These are phyloP conservation scores for Leccinum fallax DNA, from an alignment of 1,284 basidiomycete genomes.

Conservation along the genomic window DNA sequence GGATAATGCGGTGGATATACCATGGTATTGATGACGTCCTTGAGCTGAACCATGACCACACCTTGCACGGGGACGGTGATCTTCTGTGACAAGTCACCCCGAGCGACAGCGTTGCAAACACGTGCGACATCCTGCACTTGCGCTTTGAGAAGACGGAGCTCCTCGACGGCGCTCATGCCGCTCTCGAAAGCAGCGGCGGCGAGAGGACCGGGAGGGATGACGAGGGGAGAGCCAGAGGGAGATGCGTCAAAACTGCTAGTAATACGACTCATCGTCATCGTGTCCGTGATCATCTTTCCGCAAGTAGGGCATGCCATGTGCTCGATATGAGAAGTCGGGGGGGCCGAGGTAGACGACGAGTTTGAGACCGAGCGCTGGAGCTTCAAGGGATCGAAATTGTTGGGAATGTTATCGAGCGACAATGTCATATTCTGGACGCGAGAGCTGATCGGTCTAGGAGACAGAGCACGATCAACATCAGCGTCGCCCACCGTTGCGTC, in stretches of 20 bases:
- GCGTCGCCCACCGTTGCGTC: conserved; percentile 35
- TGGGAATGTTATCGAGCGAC: conserved; percentile 47
- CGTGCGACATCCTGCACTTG: conserved; percentile 86
- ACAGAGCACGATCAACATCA: conserved; percentile 24
- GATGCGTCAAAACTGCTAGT: conserved; percentile 35
- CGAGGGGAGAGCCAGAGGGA: conserved; percentile 48
- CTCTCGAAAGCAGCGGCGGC: conserved; percentile 60
- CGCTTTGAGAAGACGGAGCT: conserved; percentile 76
- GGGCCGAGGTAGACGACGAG: conserved; percentile 42
- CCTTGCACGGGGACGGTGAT: conserved; percentile 97
- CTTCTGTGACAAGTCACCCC: conserved; percentile 93
- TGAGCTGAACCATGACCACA: conserved; percentile 95
- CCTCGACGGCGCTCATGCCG: conserved; percentile 70
- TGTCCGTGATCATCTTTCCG: conserved; percentile 46
- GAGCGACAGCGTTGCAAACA: conserved; percentile 95
- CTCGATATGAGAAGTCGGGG: conserved; percentile 43
- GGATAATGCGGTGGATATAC: conserved; percentile 43
- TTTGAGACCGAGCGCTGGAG: conserved; percentile 27
- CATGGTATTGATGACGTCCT: conserved; percentile 98
- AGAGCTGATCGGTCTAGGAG: conserved; percentile 30
- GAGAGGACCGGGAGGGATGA: conserved; percentile 59
- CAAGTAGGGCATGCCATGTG: conserved; percentile 52
- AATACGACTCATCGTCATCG: conserved; percentile 37
- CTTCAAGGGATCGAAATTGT: conserved; percentile 39
- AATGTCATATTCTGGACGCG: conserved; percentile 39